A percentile compares a stretch with the other conserved stretches of the same genome.
Evolutionary conservation across 192 early-diverging fungal species (phyloP).

Genomic region (Blastocladiella britannica): DNA sequence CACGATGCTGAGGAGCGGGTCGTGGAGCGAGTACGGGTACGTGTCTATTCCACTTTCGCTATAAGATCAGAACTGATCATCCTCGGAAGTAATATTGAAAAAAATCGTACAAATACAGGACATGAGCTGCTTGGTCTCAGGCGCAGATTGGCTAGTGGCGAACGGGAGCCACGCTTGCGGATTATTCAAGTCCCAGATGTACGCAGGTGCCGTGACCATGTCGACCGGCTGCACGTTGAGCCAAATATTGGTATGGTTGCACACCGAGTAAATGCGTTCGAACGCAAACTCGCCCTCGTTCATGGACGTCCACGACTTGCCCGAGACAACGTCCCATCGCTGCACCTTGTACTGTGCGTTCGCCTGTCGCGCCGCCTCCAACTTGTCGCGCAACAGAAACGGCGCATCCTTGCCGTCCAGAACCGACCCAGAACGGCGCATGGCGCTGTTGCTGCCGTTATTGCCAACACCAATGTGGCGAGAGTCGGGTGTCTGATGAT

Average conservation of each 20-base stretch:
- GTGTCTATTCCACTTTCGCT: too few relatives aligned
- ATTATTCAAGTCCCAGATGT: slow-evolving; percentile 18
- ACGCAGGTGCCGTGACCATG: slow-evolving; percentile 8
- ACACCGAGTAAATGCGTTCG: slow-evolving; percentile 13
- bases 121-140: not conserved
- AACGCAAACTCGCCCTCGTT: slow-evolving; percentile 8
- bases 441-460: too few relatives aligned
- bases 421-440: too few relatives aligned
- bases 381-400: slow-evolving; percentile 8
- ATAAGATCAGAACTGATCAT: too few relatives aligned
- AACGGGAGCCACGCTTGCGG: slow-evolving; percentile 16
- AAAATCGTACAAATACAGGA: not conserved
- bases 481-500: too few relatives aligned
- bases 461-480: too few relatives aligned
- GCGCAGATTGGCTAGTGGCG: not conserved
- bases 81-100: too few relatives aligned
- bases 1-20: too few relatives aligned
- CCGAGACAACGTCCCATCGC: slow-evolving; percentile 17
- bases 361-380: not conserved
- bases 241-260: slow-evolving; percentile 17
- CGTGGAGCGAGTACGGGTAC: too few relatives aligned
- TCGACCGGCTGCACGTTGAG: slow-evolving; percentile 19
- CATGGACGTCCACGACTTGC: slow-evolving; percentile 1
- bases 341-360: slow-evolving; percentile 6
- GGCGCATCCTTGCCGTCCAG: too few relatives aligned